phyloP scores from a whole-genome alignment of 768 basidiomycete species.

The Erythrobasidium yunnanense region DNA sequence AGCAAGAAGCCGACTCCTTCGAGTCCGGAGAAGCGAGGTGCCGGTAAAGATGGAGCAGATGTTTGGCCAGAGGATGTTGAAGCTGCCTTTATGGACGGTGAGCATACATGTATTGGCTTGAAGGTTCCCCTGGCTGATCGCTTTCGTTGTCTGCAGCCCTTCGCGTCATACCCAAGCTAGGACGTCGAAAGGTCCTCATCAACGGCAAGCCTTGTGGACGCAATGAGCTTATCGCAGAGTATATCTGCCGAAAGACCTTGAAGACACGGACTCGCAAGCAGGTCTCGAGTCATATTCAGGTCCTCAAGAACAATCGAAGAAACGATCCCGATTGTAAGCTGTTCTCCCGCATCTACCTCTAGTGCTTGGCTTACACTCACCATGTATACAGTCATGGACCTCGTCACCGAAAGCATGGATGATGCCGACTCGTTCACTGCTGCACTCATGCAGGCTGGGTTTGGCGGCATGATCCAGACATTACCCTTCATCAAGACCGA shows the following conservation, averaged over 20 bases:
- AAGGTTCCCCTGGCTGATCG: neutral
- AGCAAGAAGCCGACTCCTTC: neutral
- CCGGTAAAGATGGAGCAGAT: slow-evolving; percentile 32
- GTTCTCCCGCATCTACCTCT: too few relatives aligned
- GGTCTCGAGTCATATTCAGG: slow-evolving; percentile 43
- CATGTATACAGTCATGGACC: slow-evolving; percentile 3
- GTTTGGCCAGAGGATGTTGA: slow-evolving; percentile 37
- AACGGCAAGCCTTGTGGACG: slow-evolving; percentile 41
- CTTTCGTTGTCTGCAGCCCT: slow-evolving; percentile 27
- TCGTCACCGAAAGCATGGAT: slow-evolving; percentile 5
- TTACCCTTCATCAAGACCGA: slow-evolving; percentile 13
- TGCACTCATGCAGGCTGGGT: slow-evolving; percentile 16
- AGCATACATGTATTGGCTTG: neutral
- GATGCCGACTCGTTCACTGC: slow-evolving; percentile 1
- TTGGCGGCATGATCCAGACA: slow-evolving; percentile 1
- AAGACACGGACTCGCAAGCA: slow-evolving; percentile 40
- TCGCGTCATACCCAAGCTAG: slow-evolving; percentile 36
- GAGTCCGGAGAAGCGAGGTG: neutral
- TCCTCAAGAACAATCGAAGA: slow-evolving; percentile 39
- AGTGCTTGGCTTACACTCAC: too few relatives aligned
- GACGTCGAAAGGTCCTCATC: slow-evolving; percentile 40
- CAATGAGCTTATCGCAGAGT: slow-evolving; percentile 42
- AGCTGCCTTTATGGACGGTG: slow-evolving; percentile 35
- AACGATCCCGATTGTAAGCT: slow-evolving; percentile 34
- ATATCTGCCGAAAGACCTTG: slow-evolving; percentile 39